Conservation (phyloP, 1,284 basidiomycete species). For the Irpex sp. region DNA sequence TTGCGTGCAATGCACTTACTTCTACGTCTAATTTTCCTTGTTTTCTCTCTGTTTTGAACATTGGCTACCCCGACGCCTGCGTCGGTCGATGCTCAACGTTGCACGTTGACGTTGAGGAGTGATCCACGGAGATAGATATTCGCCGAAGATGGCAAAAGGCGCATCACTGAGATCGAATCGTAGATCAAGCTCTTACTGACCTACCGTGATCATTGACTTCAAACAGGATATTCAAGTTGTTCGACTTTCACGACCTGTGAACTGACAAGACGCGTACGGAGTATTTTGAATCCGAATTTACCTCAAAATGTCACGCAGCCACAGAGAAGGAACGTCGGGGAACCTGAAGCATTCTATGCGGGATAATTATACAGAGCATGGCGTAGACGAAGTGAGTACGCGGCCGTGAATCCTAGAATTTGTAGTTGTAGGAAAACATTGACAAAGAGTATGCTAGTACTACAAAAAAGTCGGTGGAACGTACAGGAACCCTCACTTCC, state of each 20-base stretch:
- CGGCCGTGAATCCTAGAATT: background rate
- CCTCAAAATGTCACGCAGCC: conserved; percentile 8
- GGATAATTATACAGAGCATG: conserved; percentile 59
- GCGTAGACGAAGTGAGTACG: conserved; percentile 53
- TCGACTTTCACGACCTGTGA: no score
- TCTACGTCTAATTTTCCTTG: background rate
- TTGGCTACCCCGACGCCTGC: background rate
- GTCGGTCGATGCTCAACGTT: background rate
- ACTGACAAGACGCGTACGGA: no score
- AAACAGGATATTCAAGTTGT: no score
- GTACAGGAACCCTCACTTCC: conserved; percentile 72
- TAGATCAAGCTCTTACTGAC: no score
- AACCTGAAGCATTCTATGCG: conserved; percentile 63
- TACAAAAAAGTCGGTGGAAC: conserved; percentile 49
- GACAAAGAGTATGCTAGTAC: conserved; percentile 28
- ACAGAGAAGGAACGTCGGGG: conserved; percentile 34
- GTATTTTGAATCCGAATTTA: no score
- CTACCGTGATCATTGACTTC: no score
- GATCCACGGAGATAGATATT: no score
- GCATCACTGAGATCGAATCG: no score
- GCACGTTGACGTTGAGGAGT: no score
- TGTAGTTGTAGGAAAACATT: background rate
- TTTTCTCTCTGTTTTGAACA: background rate
- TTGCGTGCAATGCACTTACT: no score
- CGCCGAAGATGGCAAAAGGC: no score